A percentile compares a stretch with the other conserved stretches of the same genome.
phyloP scores from a whole-genome alignment of 331 rosid genomes.

The Cucumis variabilis region DNA sequence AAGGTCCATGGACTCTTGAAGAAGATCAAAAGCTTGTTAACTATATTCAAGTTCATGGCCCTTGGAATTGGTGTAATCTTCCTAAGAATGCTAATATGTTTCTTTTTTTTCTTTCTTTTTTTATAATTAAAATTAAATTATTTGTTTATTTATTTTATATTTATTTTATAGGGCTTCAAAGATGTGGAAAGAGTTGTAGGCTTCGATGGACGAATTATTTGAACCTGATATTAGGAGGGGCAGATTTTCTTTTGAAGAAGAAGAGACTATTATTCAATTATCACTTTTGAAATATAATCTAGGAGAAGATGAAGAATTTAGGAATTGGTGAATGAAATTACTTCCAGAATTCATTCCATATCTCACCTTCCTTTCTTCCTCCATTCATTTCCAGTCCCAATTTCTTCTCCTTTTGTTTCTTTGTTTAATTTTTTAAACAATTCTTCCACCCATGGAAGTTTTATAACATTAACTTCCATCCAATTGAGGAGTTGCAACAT shows the following conservation, averaged over 20 bases:
- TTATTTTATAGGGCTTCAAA: slow-evolving; percentile 56
- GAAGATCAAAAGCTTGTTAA: slow-evolving; percentile 72
- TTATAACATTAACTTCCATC: too few relatives aligned
- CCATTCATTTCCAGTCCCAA: too few relatives aligned
- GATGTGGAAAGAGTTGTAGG: slow-evolving; percentile 98
- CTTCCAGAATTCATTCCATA: too few relatives aligned
- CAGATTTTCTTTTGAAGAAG: slow-evolving; percentile 94
- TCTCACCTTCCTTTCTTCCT: too few relatives aligned
- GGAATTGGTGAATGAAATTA: too few relatives aligned
- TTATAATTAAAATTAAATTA: too few relatives aligned
- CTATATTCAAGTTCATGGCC: slow-evolving; percentile 69
- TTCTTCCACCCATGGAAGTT: too few relatives aligned
- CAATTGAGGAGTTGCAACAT: too few relatives aligned
- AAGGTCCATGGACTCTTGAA: slow-evolving; percentile 97
- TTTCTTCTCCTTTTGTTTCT: too few relatives aligned
- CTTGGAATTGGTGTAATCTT: slow-evolving; percentile 85
- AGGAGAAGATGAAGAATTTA: too few relatives aligned
- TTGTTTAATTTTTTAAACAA: too few relatives aligned
- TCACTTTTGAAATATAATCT: too few relatives aligned
- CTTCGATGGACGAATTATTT: slow-evolving; percentile 95
- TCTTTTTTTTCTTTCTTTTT: not conserved
- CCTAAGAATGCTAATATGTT: slow-evolving; percentile 82
- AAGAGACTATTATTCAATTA: slow-evolving; percentile 88
- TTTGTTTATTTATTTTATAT: not conserved
- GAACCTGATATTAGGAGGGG: slow-evolving; percentile 94